Evolutionary conservation across 257 asterid genomes (phyloP).

Genomic region (Linaria vulgaris): DNA sequence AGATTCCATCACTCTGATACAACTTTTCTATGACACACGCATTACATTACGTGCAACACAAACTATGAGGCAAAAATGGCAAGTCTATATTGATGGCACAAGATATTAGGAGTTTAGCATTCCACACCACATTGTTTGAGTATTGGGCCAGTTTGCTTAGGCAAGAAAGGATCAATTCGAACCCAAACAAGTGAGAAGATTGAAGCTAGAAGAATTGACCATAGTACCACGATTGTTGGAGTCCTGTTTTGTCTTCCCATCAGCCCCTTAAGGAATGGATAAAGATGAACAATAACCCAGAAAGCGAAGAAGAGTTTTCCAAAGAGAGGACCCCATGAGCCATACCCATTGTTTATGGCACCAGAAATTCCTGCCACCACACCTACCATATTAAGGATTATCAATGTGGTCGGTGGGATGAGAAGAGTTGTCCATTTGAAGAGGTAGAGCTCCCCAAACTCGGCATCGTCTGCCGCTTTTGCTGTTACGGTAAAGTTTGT

Average conservation of each 20-base stretch:
- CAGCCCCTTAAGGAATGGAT: slow-evolving; percentile 84
- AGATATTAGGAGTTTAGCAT: slow-evolving; percentile 37
- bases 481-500: slow-evolving; percentile 80
- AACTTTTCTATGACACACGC: background rate
- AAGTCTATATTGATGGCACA: slow-evolving; percentile 23
- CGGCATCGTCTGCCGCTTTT: slow-evolving; percentile 67
- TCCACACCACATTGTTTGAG: slow-evolving; percentile 87
- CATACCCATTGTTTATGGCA: slow-evolving; percentile 78
- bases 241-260: slow-evolving; percentile 88
- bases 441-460: slow-evolving; percentile 84
- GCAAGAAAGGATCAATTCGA: slow-evolving; percentile 83
- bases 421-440: slow-evolving; percentile 91
- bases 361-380: slow-evolving; percentile 81
- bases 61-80: slow-evolving; percentile 34
- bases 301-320: slow-evolving; percentile 86
- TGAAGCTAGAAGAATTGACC: slow-evolving; percentile 82
- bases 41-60: slow-evolving; percentile 21
- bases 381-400: slow-evolving; percentile 77
- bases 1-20: slow-evolving; percentile 21
- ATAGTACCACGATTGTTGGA: slow-evolving; percentile 80
- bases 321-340: slow-evolving; percentile 78
- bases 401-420: slow-evolving; percentile 79
- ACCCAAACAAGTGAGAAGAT: slow-evolving; percentile 90
- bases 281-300: slow-evolving; percentile 87
- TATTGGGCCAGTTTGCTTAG: slow-evolving; percentile 80